Base-by-base conservation (phyloP, 306 rosid genomes). In the Purshia tridentata region DNA sequence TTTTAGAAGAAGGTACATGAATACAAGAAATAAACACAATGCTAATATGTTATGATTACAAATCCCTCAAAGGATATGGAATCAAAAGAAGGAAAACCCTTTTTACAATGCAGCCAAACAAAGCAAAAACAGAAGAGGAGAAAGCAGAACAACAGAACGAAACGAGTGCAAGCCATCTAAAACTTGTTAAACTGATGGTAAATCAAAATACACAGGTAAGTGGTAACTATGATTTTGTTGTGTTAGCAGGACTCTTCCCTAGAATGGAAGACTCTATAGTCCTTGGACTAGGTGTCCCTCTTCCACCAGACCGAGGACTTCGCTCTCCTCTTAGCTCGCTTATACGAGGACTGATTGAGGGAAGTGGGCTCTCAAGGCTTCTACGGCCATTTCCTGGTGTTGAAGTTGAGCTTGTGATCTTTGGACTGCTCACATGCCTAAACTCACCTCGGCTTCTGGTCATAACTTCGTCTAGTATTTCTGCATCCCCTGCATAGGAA, bases 371-470 rank as follows among this genome's bases (percentile, higher is more conserved):
- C 74, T 62, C 86, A 14, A 75, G 81, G 75, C 81, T 83, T 48
- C 53, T 80, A 4, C 70, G 74, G 45, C 80, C 95, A 63, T 72
- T 76, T 54, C 22, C 70, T 19, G 97, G 96, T 22, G 98, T 91
- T 16, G 96, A 80, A 0, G 88, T 84, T 35, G 98, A 80, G 88
- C 99, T 94, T 69, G 90, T 82, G 82, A 90, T 72, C 83, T 82
- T 91, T 45, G 97, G 92, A 77, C 97, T 91, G 80, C 84, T 80
- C 2, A 86, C 84, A 74, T 76, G 99, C 87, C 85, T 90, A 73
- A 94, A 91, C 84, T 94, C 99, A 1, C 99, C 97, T 5, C 98
- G 88, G 81, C 99, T 94, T 86, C 98, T 81, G 8, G 99, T 91
- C 58, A 94, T 81, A 45, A 86, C 89, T 49, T 90, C 99, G 67